These are phyloP conservation scores for Sphagnum magellanicum DNA, from an alignment of 228 moss, liverwort and hornwort genomes.

Conservation along the genomic window DNA sequence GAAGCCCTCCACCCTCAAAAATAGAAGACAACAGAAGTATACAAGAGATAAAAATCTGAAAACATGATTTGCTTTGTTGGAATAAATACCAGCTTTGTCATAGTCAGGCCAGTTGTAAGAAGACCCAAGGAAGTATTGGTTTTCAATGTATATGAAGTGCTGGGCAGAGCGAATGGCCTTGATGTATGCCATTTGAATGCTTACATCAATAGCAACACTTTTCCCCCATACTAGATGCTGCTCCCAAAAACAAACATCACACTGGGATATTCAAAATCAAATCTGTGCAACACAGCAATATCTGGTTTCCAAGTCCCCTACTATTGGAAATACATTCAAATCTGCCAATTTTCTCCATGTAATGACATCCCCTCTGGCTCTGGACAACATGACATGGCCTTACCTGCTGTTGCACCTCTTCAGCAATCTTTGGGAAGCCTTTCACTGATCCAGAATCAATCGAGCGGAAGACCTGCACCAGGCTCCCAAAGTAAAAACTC, in stretches of 20 bases:
- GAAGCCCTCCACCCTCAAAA: too few relatives aligned
- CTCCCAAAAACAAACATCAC: not conserved
- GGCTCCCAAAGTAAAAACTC: not conserved
- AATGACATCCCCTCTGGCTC: not conserved
- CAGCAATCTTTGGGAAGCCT: conserved; percentile 53
- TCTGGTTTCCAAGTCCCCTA: too few relatives aligned
- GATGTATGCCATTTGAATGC: conserved; percentile 86
- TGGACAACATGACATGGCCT: not conserved
- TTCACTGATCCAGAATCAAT: conserved; percentile 86
- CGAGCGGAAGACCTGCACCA: conserved; percentile 68
- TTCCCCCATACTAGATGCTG: conserved; percentile 94
- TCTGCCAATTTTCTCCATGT: too few relatives aligned
- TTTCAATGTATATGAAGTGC: conserved; percentile 82
- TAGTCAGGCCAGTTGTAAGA: conserved; percentile 96
- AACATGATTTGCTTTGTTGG: too few relatives aligned
- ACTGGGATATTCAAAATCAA: too few relatives aligned
- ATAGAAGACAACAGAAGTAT: not conserved
- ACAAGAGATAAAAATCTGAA: not conserved
- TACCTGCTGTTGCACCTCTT: conserved; percentile 53
- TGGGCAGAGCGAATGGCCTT: conserved; percentile 91
- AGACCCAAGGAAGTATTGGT: conserved; percentile 90
- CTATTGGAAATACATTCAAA: too few relatives aligned
- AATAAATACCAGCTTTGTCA: conserved; percentile 51
- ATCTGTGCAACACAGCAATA: too few relatives aligned
- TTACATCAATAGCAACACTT: conserved; percentile 75